Conservation (phyloP, 495 filamentous ascomycete species). For the Aspergillus hancockii region DNA sequence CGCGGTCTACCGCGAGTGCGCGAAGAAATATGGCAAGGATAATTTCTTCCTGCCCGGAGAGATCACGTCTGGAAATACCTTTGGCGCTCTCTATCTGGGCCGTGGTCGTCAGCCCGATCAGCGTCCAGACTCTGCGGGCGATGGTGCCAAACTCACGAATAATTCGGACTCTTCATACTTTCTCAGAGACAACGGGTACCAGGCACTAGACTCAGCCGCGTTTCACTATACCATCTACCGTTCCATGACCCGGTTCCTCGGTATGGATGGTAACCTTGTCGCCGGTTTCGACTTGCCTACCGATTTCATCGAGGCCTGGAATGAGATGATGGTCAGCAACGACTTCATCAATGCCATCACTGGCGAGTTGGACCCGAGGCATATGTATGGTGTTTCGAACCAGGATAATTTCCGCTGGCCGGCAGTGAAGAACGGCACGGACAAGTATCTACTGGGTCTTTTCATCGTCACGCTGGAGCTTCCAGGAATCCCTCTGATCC, state of each 20-base stretch:
- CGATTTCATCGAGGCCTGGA: slow-evolving; percentile 63
- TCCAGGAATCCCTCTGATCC: slow-evolving; percentile 64
- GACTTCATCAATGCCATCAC: slow-evolving; percentile 67
- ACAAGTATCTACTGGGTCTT: slow-evolving; percentile 60
- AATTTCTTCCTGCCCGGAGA: slow-evolving; percentile 69
- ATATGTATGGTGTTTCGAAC: slow-evolving; percentile 70
- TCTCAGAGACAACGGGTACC: slow-evolving; percentile 55
- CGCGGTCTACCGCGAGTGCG: slow-evolving; percentile 56
- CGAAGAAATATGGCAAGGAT: slow-evolving; percentile 52
- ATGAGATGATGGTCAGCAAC: slow-evolving; percentile 62
- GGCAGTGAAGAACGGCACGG: slow-evolving; percentile 59
- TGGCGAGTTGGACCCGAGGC: slow-evolving; percentile 67
- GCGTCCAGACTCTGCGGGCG: slow-evolving; percentile 44
- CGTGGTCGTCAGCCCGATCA: slow-evolving; percentile 61
- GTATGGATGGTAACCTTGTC: slow-evolving; percentile 62
- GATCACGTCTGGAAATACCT: slow-evolving; percentile 62
- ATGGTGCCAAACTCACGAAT: slow-evolving; percentile 49
- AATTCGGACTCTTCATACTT: slow-evolving; percentile 48
- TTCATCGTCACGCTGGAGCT: slow-evolving; percentile 68
- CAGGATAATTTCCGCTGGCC: slow-evolving; percentile 80
- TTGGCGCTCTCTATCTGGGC: slow-evolving; percentile 69
- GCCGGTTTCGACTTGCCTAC: slow-evolving; percentile 60
- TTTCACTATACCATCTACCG: slow-evolving; percentile 75
- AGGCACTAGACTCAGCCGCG: slow-evolving; percentile 65
- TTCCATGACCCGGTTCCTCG: slow-evolving; percentile 64